These are phyloP conservation scores for Vaccinium darrowii DNA, from an alignment of 148 eudicot genomes.

Conservation along the genomic window DNA sequence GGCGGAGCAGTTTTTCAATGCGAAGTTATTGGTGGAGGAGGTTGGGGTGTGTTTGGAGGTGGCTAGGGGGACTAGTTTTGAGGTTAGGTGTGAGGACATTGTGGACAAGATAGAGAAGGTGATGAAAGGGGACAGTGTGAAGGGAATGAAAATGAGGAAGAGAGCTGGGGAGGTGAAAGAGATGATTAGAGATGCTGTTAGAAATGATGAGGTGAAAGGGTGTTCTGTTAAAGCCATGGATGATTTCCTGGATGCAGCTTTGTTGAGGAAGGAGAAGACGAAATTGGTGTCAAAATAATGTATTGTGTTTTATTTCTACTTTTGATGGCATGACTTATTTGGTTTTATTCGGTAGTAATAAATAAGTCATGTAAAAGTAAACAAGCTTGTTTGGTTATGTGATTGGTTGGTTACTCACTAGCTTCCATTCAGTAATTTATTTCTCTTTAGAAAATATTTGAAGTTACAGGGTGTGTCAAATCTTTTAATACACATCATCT, in stretches of 20 bases:
- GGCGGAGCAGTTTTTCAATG: constrained; percentile 59
- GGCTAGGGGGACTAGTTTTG: constrained; percentile 44
- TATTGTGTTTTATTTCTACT: neutral
- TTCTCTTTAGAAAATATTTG: too few species aligned
- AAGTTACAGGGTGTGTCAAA: too few species aligned
- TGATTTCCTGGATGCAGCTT: constrained; percentile 38
- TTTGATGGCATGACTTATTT: neutral
- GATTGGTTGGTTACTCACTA: too few species aligned
- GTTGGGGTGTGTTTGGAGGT: constrained; percentile 55
- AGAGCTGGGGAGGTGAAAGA: constrained; percentile 32
- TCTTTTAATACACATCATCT: too few species aligned
- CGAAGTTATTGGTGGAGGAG: constrained; percentile 47
- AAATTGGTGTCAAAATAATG: neutral
- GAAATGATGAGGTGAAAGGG: constrained; percentile 37
- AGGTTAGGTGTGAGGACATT: constrained; percentile 34
- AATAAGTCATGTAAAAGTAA: neutral
- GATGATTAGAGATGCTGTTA: constrained; percentile 34
- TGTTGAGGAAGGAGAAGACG: constrained; percentile 20
- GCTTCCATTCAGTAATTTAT: too few species aligned
- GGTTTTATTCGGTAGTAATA: neutral
- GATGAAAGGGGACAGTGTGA: constrained; percentile 38
- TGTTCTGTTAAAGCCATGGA: constrained; percentile 55
- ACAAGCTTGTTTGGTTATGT: too few species aligned
- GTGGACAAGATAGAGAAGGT: constrained; percentile 41
- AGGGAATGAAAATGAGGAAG: constrained; percentile 33